Conservation (phyloP, 2,329 filamentous ascomycete species). For the Biscogniauxia sp. region DNA sequence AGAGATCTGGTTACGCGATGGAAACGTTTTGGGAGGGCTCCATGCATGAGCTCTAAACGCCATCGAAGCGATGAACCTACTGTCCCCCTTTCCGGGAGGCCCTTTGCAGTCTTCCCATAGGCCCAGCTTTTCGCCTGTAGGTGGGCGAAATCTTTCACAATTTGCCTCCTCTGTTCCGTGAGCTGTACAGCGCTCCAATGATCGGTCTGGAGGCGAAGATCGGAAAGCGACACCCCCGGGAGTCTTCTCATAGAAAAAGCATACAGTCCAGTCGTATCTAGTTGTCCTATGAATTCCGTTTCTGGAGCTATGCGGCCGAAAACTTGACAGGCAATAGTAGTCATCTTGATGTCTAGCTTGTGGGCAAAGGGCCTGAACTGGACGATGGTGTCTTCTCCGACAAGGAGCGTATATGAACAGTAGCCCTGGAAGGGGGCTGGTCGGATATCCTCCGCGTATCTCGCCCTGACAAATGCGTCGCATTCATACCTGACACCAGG, state of each 20-base stretch:
- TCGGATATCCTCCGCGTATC: conserved; percentile 33
- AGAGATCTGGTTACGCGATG: conserved; percentile 24
- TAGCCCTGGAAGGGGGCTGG: conserved; percentile 45
- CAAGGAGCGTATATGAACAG: conserved; percentile 49
- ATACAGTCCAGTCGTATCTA: conserved; percentile 32
- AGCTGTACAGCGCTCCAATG: conserved; percentile 2
- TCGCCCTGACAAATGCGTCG: conserved; percentile 33
- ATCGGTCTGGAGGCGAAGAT: conserved; percentile 24
- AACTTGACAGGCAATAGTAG: conserved; percentile 36
- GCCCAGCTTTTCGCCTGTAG: conserved; percentile 40
- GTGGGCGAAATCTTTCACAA: conserved; percentile 42
- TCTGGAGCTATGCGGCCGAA: conserved; percentile 43
- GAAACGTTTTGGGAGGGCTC: conserved; percentile 37
- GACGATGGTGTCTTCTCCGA: conserved; percentile 38
- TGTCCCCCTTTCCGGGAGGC: conserved; percentile 25
- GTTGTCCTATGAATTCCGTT: conserved; percentile 37
- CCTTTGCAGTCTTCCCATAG: conserved; percentile 15
- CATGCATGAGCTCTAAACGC: conserved; percentile 38
- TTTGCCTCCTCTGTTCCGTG: conserved; percentile 21
- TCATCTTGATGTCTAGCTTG: conserved; percentile 39
- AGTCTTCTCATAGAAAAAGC: conserved; percentile 44
- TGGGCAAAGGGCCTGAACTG: conserved; percentile 49
- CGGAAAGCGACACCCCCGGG: conserved; percentile 39
- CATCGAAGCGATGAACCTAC: conserved; percentile 42
- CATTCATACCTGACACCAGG: conserved; percentile 26